Evolutionary conservation across 441 rosid genomes (phyloP), one percentile per base, ranked within the genome.

Genomic region (Gossypium laxum): DNA sequence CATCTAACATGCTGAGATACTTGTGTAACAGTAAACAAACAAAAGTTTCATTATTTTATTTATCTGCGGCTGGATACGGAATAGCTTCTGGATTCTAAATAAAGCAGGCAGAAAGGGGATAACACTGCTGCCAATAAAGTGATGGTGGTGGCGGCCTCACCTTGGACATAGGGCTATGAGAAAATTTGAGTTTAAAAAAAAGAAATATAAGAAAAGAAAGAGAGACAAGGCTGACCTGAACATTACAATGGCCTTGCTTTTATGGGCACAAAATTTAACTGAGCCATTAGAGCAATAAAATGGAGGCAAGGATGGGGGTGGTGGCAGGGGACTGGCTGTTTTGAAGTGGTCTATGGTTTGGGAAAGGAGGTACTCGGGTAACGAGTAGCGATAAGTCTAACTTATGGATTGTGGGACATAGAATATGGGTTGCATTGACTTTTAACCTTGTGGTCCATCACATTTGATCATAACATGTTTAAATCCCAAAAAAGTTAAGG

Each of bases 121-220:
- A 32, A 60, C 43, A 34, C 24, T 32, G 24, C 24, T 61, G 21
- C 66, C 47, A 30, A 15, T 60, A 19, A 30, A 6, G 6, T 30
- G 47, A 15, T 60, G 66, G 0, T 32, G 45, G n/a, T 60, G 66
- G 24, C 5, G 34, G 47, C 24, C 41, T 12, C 66, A 32, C 66
- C 24, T 30, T 60, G 66, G 47, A 5, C 22, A 32, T 5, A 5
- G 4, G 45, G 45, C 60, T 60, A 60, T 60, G 45, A 60, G n/a
- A 60, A 14, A 30, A 14, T 15, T 60, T 60, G 65, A 7, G 65
- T 28, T 1, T 60, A 14, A 41, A 30, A 14, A 60, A 17, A 6
- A 19, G 45, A 60, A 32, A 60, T 60, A 32, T 43, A 63, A 63
- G 52, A 63, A 63, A 63, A 63, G 52, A 63, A 41, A 19, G 30